Conservation (phyloP, 2,329 filamentous ascomycete species). For the Aspergillus jensenii region DNA sequence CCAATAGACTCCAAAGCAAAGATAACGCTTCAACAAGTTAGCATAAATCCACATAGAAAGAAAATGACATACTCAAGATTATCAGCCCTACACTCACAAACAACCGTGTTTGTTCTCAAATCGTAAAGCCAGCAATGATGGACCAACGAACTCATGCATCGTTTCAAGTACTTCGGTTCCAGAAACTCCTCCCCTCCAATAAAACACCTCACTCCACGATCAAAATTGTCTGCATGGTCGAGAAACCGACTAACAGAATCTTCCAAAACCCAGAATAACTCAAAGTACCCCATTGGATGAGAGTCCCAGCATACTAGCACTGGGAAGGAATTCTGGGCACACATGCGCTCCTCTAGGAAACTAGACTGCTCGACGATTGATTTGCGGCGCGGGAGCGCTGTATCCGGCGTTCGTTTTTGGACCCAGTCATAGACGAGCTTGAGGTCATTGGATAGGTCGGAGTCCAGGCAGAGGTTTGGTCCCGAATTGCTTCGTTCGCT, state of each 20-base stretch:
- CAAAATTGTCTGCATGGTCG: background rate
- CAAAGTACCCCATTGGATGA: background rate
- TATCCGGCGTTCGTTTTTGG: background rate
- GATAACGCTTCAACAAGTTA: background rate
- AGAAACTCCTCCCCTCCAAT: background rate
- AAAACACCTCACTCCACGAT: background rate
- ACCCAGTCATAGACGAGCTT: background rate
- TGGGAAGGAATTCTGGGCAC: constrained; percentile 1
- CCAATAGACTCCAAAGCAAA: background rate
- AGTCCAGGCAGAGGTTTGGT: background rate
- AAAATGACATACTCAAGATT: background rate
- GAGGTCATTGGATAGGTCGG: background rate
- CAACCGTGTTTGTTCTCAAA: background rate
- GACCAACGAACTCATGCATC: background rate
- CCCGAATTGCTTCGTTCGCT: background rate
- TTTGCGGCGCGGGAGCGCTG: background rate
- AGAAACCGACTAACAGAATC: background rate
- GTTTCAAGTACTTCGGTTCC: background rate
- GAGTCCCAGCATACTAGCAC: background rate
- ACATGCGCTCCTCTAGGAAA: background rate
- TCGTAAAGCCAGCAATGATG: constrained; percentile 4
- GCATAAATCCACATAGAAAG: background rate
- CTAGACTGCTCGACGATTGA: background rate
- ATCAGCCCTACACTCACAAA: background rate
- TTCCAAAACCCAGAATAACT: constrained; percentile 3